Base-by-base conservation (phyloP, 2,329 filamentous ascomycete species). In the Plectosphaerella plurivora region DNA sequence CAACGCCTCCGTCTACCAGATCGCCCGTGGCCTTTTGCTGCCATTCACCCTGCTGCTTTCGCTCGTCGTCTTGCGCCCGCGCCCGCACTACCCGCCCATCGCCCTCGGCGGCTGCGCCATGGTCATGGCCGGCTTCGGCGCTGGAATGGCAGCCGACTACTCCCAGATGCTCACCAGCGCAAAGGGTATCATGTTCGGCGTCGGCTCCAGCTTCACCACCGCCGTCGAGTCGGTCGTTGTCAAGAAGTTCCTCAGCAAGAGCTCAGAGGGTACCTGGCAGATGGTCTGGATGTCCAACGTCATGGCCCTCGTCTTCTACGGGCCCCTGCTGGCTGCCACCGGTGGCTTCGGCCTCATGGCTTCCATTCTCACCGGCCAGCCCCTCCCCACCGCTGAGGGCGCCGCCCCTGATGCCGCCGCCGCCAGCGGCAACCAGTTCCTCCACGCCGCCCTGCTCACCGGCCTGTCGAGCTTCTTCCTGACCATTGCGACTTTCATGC, bases 271-370 rank as follows among this genome's bases (percentile, higher is more conserved):
- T 33, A 62, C 62, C 59, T 62, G 60, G 60, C 60, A 62, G 57
- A 62, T 62, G 60, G 60, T 62, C 25, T 62, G 60, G 60, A 62
- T 62, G 60, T 62, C 60, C 22, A 62, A 62, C 57, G 58, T 54
- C 41, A 61, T 62, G 60, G 60, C 60, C 12, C 36, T 60, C 11
- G 54, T 61, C 41, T 62, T 62, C 52, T 62, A 62, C 15, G 53
- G 61, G 15, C 60, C 60, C 20, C 60, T 62, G 24, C 55, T 62
- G 15, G 60, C 60, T 36, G 59, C 62, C 15, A 62, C 60, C 2
- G 60, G 60, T 16, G 60, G 62, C 45, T 55, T 62, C 35, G 46
- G 24, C 44, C 57, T 60, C 44, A 57, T 57, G 56, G 51, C 45
- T 47, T 53, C 36, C 46, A 59, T 62, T 24, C 59, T 54, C 42